These are phyloP conservation scores for Haplosporangium sp. DNA, from an alignment of 371 early-diverging fungal genomes.

Conservation along the genomic window DNA sequence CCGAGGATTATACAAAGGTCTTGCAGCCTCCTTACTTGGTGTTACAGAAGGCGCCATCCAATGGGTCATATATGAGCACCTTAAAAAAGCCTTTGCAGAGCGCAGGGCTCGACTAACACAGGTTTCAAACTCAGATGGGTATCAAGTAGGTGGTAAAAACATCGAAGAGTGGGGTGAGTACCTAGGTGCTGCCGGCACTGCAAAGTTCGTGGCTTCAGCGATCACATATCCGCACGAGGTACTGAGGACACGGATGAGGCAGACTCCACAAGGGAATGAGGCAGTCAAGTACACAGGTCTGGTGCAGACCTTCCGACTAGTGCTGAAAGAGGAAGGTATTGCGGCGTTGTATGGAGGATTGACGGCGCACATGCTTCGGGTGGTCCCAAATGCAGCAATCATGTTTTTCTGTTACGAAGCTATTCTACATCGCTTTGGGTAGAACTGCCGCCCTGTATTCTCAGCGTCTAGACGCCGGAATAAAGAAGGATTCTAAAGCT, in stretches of 20 bases:
- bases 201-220: slow-evolving; percentile 91
- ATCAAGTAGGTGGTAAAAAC: slow-evolving; percentile 37
- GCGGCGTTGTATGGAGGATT: slow-evolving; percentile 94
- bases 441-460: background rate
- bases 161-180: slow-evolving; percentile 79
- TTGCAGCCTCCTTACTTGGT: slow-evolving; percentile 90
- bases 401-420: slow-evolving; percentile 95
- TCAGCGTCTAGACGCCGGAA: background rate
- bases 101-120: slow-evolving; percentile 6
- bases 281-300: slow-evolving; percentile 83
- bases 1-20: slow-evolving; percentile 88
- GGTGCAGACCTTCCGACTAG: slow-evolving; percentile 73
- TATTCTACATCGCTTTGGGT: slow-evolving; percentile 68
- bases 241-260: slow-evolving; percentile 90
- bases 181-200: slow-evolving; percentile 84
- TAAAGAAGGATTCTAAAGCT: background rate
- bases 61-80: slow-evolving; percentile 94
- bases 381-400: slow-evolving; percentile 97
- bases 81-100: slow-evolving; percentile 69
- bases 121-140: background rate
- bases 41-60: slow-evolving; percentile 92
- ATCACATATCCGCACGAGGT: slow-evolving; percentile 92
- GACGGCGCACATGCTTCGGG: slow-evolving; percentile 93
- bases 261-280: slow-evolving; percentile 68
- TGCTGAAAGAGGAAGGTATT: slow-evolving; percentile 88